These are phyloP conservation scores for Emiliania huxleyi DNA, from an alignment of 78 protist genomes.

Conservation along the genomic window DNA sequence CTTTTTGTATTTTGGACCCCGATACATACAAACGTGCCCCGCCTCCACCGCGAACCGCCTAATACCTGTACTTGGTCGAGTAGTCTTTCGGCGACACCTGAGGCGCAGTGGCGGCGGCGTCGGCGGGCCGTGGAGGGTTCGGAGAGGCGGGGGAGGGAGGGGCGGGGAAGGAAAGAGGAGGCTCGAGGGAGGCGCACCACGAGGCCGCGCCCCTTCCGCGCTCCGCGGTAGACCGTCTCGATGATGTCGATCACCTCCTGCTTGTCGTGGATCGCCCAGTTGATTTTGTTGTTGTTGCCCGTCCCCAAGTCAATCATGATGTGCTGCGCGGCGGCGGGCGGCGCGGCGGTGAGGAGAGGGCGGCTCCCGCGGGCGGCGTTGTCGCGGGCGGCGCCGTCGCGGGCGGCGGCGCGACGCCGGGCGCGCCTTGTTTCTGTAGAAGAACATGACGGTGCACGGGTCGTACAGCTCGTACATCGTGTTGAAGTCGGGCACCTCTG, in stretches of 20 bases:
- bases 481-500: conserved; percentile 96
- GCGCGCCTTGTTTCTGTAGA: conserved; percentile 72
- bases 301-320: conserved; percentile 97
- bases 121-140: too few relatives aligned
- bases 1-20: too few relatives aligned
- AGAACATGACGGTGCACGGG: conserved; percentile 97
- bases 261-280: conserved; percentile 83
- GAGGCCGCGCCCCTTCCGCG: conserved; percentile 83
- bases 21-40: too few relatives aligned
- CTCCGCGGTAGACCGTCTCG: conserved; percentile 88
- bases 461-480: conserved; percentile 99
- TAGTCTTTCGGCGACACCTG: conserved; percentile 95
- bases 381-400: too few relatives aligned
- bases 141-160: too few relatives aligned
- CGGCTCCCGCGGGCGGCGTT: too few relatives aligned
- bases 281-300: conserved; percentile 99
- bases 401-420: too few relatives aligned
- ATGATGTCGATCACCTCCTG: conserved; percentile 64
- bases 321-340: conserved; percentile 60
- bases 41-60: too few relatives aligned
- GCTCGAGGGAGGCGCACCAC: too few relatives aligned
- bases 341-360: too few relatives aligned
- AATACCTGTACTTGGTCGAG: conserved; percentile 89
- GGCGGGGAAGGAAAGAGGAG: too few relatives aligned
- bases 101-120: too few relatives aligned